Percentiles rank a stretch among this genome's conserved stretches.
Conservation (phyloP, 495 filamentous ascomycete genomes). For the Penicilliopsis zonata region DNA sequence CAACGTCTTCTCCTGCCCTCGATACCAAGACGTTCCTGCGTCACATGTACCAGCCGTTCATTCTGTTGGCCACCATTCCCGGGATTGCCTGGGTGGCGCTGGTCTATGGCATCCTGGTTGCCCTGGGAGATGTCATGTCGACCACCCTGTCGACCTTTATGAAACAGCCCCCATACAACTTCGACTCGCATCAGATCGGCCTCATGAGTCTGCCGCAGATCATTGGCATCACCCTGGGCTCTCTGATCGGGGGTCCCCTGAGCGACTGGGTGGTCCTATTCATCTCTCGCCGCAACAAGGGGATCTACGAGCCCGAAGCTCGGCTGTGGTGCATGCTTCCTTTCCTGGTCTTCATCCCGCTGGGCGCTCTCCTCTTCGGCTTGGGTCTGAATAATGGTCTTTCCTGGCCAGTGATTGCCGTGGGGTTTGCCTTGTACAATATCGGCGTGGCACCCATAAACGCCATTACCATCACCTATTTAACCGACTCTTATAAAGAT, state of each 20-base stretch:
- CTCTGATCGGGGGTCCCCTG: slow-evolving; percentile 19
- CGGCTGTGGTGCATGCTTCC: slow-evolving; percentile 22
- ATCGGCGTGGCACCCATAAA: slow-evolving; percentile 12
- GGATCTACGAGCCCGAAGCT: slow-evolving; percentile 31
- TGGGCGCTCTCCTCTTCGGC: slow-evolving; percentile 17
- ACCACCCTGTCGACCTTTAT: slow-evolving; percentile 20
- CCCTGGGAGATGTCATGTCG: slow-evolving; percentile 20
- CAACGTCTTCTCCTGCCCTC: too few species aligned
- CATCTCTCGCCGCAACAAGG: slow-evolving; percentile 23
- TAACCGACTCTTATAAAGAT: slow-evolving; percentile 17
- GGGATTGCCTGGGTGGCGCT: slow-evolving; percentile 25
- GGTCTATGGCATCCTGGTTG: slow-evolving; percentile 20
- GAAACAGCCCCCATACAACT: slow-evolving; percentile 25
- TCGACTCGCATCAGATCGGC: slow-evolving; percentile 22
- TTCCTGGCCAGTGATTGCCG: slow-evolving; percentile 13
- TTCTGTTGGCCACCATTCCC: slow-evolving; percentile 13
- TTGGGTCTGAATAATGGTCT: slow-evolving; percentile 15
- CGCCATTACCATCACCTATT: slow-evolving; percentile 11
- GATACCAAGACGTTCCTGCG: too few species aligned
- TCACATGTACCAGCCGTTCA: slow-evolving; percentile 14
- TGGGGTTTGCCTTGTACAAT: slow-evolving; percentile 14
- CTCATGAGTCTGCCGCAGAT: slow-evolving; percentile 26
- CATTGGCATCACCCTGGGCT: slow-evolving; percentile 23
- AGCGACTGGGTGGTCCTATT: slow-evolving; percentile 23
- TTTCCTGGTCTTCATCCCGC: slow-evolving; percentile 7